Base-by-base conservation (phyloP, 2,329 filamentous ascomycete genomes). In the Claviceps citrina region DNA sequence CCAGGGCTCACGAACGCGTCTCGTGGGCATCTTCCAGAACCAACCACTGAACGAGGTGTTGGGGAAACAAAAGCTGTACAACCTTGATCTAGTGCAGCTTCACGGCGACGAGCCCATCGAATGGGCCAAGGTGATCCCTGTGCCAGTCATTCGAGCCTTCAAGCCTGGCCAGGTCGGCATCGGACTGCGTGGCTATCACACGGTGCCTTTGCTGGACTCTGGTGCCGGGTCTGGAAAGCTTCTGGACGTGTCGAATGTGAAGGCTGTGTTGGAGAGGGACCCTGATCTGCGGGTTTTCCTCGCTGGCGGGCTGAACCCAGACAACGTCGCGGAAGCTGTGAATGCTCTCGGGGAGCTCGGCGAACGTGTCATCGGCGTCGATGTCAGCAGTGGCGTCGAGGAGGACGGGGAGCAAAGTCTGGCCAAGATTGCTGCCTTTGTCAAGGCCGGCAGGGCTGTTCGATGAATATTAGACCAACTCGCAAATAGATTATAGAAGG, bases 361-460 rank as follows among this genome's bases (percentile, higher is more conserved):
- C 20, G 66, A 66, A 8, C 74, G 78, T 44, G 73, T 95, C 10
- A 65, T 86, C 26, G 87, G 81, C 2, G 82, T 98, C 3, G 91
- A 98, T 64, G 84, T 94, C 16, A 94, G 86, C 59, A 94, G 84
- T 53, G 93, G 93, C 0, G 86, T 98, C 2, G 91, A 96, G 61
- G 78, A 76, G 27, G 73, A 81, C 49, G 89, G 86, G 2, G 67
- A 76, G 54, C 91, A 98, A 61, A 82, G 79, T 58, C 52, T 89
- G 42, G 73, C 76, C 15, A 93, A 81, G 64, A 96, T 98, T 49
- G 66, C 68, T 46, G 74, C 71, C 4, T 98, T 98, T 60, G 68
- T 96, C 31, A 71, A 74, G 54, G 76, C 77, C 27, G 84, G 78
- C 0, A 91, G 91, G 58, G 59, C 61, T 25, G 64, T 73, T 43